Percentiles rank a stretch among this genome's conserved stretches.
These are phyloP conservation scores for Suillus occidentalis DNA, from an alignment of 768 basidiomycete species.

Conservation along the genomic window DNA sequence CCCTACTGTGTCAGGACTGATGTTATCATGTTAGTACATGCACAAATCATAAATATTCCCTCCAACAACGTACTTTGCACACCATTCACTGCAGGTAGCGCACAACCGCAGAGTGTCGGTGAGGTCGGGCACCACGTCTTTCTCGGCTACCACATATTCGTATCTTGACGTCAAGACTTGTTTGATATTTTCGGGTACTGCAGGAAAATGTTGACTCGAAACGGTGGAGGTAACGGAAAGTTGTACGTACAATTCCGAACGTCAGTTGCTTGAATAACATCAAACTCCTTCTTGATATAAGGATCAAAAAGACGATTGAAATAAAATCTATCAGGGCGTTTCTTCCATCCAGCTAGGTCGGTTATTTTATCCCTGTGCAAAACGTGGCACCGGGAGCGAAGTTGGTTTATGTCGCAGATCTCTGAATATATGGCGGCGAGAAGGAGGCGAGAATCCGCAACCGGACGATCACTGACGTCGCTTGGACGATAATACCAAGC, in stretches of 20 bases:
- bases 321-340: constrained; percentile 92
- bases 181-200: constrained; percentile 82
- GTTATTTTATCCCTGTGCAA: constrained; percentile 94
- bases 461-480: constrained; percentile 91
- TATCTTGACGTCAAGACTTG: constrained; percentile 78
- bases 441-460: constrained; percentile 88
- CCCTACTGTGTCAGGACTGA: constrained; percentile 79
- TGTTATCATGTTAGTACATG: constrained; percentile 23
- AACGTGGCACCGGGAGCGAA: constrained; percentile 92
- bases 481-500: constrained; percentile 97
- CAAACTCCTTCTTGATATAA: constrained; percentile 97
- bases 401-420: constrained; percentile 90
- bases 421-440: constrained; percentile 96
- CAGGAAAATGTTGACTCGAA: constrained; percentile 17
- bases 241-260: constrained; percentile 79
- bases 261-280: constrained; percentile 84
- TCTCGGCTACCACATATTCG: constrained; percentile 94
- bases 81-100: constrained; percentile 85
- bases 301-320: constrained; percentile 95
- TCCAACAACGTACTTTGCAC: constrained; percentile 64
- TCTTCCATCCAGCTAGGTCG: constrained; percentile 92
- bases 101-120: constrained; percentile 86
- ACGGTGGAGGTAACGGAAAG: constrained; percentile 20
- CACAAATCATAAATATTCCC: constrained; percentile 12
- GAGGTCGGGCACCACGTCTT: constrained; percentile 87